Base-by-base conservation (phyloP, 2,329 filamentous ascomycete species). In the Ophiocordyceps polyrhachis-furcata region DNA sequence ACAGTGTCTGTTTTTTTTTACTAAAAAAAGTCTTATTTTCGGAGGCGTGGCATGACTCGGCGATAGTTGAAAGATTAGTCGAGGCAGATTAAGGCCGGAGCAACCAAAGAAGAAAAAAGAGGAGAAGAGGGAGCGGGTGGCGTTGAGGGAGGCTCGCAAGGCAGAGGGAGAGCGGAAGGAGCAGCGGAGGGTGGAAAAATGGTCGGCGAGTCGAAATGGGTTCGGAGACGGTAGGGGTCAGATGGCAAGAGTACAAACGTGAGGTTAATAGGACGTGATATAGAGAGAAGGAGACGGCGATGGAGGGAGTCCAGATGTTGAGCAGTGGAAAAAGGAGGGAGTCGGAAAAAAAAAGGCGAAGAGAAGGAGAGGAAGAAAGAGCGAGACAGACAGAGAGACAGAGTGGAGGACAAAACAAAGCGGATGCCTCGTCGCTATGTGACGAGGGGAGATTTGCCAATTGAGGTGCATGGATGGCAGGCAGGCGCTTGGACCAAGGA, bases 401-500 rank as follows among this genome's bases (percentile, higher is more conserved):
- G 23, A 31, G 21, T 15, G 41, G 25, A 25, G 41, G 25, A 42
- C 20, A 29, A 29, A 25, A 42, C 41, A 42, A 23, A 29, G 25
- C 41, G 17, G 23, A 17, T 17, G 19, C 37, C 31, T 35, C 19
- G 37, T 40, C 37, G 37, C 37, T 17, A 20, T 40, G 19, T n/a
- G 40, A n/a, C 40, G 14, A 42, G 25, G 40, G 40, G 40, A 42
- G 40, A 42, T 42, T 42, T 42, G 40, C 40, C 40, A 42, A 25
- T 42, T 23, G 40, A 42, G 17, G 17, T 41, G 31, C 31, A 35
- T 35, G 31, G 31, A 35, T 35, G 31, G 31, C 31, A 35, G 31
- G 31, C n/a, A 28, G 41, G 13, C 42, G 45, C 44, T 47, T 42
- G 41, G 44, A 46, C 44, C 44, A 46, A 42, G 41, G 32, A 40